phyloP scores from a whole-genome alignment of 345 rosid species.

The Passiflora organensis region DNA sequence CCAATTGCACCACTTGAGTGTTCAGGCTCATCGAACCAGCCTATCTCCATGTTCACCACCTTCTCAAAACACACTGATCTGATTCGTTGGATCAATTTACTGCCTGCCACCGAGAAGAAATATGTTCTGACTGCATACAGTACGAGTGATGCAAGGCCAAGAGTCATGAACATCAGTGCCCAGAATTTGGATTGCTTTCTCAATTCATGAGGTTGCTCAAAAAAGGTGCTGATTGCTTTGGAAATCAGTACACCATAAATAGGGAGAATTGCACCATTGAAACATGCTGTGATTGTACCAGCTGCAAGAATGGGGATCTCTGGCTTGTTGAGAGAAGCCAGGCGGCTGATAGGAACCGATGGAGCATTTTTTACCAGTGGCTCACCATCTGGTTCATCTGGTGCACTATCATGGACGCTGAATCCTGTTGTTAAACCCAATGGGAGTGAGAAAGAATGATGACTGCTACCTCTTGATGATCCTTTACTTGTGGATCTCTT shows the following conservation, averaged over 20 bases:
- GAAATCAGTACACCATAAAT: conserved; percentile 52
- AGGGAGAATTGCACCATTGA: conserved; percentile 58
- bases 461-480: conserved; percentile 55
- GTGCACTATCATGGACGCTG: conserved; percentile 23
- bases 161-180: conserved; percentile 49
- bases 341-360: conserved; percentile 46
- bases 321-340: conserved; percentile 72
- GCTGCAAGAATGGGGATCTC: conserved; percentile 59
- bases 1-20: conserved; percentile 86
- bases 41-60: conserved; percentile 72
- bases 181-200: conserved; percentile 62
- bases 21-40: conserved; percentile 73
- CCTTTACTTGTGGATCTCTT: conserved; percentile 43
- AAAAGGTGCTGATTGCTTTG: conserved; percentile 46
- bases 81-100: conserved; percentile 55
- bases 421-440: conserved; percentile 52
- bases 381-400: conserved; percentile 25
- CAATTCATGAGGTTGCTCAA: conserved; percentile 49
- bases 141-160: conserved; percentile 53
- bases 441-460: conserved; percentile 46
- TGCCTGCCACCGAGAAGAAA: conserved; percentile 69
- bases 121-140: conserved; percentile 41
- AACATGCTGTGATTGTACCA: conserved; percentile 48
- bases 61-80: conserved; percentile 74
- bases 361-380: conserved; percentile 26